Evolutionary conservation across 768 basidiomycete genomes (phyloP).

Genomic region (Pleurotus eryngii): DNA sequence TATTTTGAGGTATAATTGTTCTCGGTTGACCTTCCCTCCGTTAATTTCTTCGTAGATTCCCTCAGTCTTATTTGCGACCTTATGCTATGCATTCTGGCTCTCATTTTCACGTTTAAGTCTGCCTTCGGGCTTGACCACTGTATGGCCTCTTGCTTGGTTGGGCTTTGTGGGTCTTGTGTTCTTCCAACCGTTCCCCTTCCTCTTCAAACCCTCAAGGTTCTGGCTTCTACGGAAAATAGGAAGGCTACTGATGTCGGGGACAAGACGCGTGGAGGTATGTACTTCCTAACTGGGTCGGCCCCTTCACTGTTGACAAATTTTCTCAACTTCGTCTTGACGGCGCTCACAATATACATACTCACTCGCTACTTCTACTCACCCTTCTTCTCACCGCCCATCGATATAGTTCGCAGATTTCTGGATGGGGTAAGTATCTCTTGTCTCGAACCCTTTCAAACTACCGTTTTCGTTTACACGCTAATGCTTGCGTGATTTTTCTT

Average conservation of each 20-base stretch:
- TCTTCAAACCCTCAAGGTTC: slow-evolving; percentile 63
- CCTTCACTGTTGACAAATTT: not conserved
- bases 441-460: slow-evolving; percentile 1
- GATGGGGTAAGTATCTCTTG: slow-evolving; percentile 59
- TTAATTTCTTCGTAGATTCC: slow-evolving; percentile 53
- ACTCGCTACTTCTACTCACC: not conserved
- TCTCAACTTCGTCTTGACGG: not conserved
- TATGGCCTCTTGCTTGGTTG: slow-evolving; percentile 86
- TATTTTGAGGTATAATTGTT: slow-evolving; percentile 49
- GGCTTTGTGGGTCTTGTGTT: slow-evolving; percentile 54
- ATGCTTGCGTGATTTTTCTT: not conserved
- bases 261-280: slow-evolving; percentile 69
- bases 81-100: slow-evolving; percentile 82
- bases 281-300: not conserved
- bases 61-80: slow-evolving; percentile 66
- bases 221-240: slow-evolving; percentile 74
- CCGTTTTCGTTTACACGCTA: not conserved
- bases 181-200: slow-evolving; percentile 73
- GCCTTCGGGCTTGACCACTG: slow-evolving; percentile 53
- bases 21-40: slow-evolving; percentile 13
- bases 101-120: slow-evolving; percentile 67
- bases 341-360: not conserved
- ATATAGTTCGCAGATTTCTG: slow-evolving; percentile 82
- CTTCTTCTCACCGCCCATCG: not conserved
- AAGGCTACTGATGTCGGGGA: slow-evolving; percentile 67